These are phyloP conservation scores for Penicillium digitatum DNA, from an alignment of 2,329 filamentous ascomycete genomes.

Conservation along the genomic window DNA sequence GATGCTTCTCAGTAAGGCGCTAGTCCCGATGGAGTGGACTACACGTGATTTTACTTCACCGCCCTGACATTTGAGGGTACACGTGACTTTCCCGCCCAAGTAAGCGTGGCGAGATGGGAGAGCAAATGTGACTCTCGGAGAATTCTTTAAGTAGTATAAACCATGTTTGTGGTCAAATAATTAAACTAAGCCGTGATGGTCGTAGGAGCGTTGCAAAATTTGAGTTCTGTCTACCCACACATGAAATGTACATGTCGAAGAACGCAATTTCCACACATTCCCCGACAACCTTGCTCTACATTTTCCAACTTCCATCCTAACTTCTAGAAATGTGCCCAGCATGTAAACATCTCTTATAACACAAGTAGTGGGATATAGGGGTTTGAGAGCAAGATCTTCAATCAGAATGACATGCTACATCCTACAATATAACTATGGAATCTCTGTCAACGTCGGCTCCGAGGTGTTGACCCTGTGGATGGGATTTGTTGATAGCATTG, in stretches of 20 bases:
- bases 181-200: no score
- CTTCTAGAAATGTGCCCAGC: no score
- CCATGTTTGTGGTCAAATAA: no score
- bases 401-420: not conserved
- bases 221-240: not conserved
- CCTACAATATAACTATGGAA: not conserved
- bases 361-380: not conserved
- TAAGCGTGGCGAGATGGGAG: not conserved
- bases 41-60: constrained; percentile 23
- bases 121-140: not conserved
- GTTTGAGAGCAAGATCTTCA: not conserved
- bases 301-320: no score
- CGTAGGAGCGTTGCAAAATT: not conserved
- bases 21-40: constrained; percentile 8
- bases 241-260: not conserved
- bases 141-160: no score
- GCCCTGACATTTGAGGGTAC: not conserved
- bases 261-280: not conserved
- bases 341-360: no score
- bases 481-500: not conserved
- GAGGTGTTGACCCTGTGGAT: not conserved
- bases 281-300: not conserved
- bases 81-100: not conserved
- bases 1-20: constrained; percentile 26
- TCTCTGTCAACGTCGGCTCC: not conserved